Evolutionary conservation across 176 grass and related monocot species (phyloP).

Genomic region (Ananas comosus): DNA sequence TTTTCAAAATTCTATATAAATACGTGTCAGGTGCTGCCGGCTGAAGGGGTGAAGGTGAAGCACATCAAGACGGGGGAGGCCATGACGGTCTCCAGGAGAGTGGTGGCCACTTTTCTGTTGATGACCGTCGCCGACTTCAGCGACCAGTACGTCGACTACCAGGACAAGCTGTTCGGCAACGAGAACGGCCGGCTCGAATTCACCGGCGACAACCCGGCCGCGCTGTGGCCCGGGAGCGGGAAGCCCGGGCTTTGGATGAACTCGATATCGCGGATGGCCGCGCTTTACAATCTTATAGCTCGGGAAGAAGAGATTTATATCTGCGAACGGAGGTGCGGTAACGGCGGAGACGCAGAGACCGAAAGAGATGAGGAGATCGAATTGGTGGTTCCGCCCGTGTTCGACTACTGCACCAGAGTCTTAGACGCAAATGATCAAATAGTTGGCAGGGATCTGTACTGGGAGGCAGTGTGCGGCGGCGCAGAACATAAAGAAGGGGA

Average conservation of each 20-base stretch:
- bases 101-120: conserved; percentile 44
- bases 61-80: conserved; percentile 43
- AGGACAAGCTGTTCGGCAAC: conserved; percentile 63
- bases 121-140: conserved; percentile 78
- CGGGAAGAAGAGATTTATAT: conserved; percentile 58
- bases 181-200: conserved; percentile 43
- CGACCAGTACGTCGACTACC: conserved; percentile 68
- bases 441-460: conserved; percentile 48
- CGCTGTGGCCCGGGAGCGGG: conserved; percentile 58
- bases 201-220: conserved; percentile 31
- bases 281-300: conserved; percentile 43
- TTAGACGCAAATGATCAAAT: conserved; percentile 37
- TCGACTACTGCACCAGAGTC: conserved; percentile 46
- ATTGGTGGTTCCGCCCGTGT: conserved; percentile 52
- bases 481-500: not conserved
- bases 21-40: conserved; percentile 26
- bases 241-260: conserved; percentile 66
- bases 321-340: conserved; percentile 1
- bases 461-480: conserved; percentile 40
- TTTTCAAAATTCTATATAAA: too few relatives aligned
- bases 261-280: conserved; percentile 52
- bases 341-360: not conserved
- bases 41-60: conserved; percentile 42
- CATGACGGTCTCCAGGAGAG: conserved; percentile 47
- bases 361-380: conserved; percentile 49